Conservation (phyloP, 2,329 filamentous ascomycete genomes). For the Fusarium pseudocircinatum region DNA sequence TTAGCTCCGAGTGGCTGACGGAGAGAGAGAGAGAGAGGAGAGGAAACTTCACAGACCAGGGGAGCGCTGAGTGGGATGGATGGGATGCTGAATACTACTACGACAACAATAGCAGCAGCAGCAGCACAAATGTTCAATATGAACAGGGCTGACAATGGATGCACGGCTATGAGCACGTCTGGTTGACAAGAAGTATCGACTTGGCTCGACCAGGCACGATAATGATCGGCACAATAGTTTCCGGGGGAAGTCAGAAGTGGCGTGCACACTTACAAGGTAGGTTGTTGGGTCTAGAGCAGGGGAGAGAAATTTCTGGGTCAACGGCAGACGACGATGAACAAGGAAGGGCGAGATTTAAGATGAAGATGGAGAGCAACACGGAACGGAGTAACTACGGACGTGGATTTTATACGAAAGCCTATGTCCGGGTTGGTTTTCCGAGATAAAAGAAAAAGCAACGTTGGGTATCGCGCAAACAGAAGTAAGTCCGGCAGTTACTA, state of each 20-base stretch:
- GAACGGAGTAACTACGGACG: constrained; percentile 21
- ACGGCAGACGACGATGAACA: constrained; percentile 21
- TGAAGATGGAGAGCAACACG: constrained; percentile 31
- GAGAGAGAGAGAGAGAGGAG: constrained; percentile 11
- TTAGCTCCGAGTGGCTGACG: constrained; percentile 20
- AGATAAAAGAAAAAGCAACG: constrained; percentile 27
- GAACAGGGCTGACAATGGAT: constrained; percentile 44
- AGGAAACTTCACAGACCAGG: constrained; percentile 26
- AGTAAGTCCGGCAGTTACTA: constrained; percentile 9
- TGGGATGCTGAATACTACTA: constrained; percentile 26
- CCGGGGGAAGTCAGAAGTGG: constrained; percentile 39
- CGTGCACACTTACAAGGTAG: constrained; percentile 34
- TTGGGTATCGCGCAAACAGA: not conserved
- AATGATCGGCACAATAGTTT: constrained; percentile 43
- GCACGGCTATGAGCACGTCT: constrained; percentile 41
- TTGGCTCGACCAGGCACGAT: constrained; percentile 40
- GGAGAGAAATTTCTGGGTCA: constrained; percentile 14
- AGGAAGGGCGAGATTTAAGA: constrained; percentile 28
- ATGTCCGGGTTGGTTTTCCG: constrained; percentile 8
- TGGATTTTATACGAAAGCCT: constrained; percentile 17
- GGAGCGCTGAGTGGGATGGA: constrained; percentile 24
- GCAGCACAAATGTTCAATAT: constrained; percentile 24
- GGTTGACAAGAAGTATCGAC: constrained; percentile 37
- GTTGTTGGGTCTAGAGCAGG: constrained; percentile 29
- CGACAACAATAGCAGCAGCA: not conserved